Evolutionary conservation across 2,329 filamentous ascomycete genomes (phyloP).

Genomic region (Hysterium pulicare): DNA sequence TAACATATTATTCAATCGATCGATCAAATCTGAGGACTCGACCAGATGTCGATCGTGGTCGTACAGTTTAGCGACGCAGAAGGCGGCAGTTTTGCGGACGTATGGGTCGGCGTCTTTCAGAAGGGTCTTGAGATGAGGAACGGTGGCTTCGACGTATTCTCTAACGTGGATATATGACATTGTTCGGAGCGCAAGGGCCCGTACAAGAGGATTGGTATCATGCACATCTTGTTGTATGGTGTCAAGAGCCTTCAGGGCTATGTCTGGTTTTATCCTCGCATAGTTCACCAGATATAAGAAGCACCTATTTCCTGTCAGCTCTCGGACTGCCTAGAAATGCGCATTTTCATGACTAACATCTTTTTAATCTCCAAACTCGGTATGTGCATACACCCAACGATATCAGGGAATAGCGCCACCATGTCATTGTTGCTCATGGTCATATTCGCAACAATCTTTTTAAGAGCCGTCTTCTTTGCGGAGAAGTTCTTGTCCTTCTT

Average conservation of each 20-base stretch:
- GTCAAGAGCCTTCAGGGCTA: slow-evolving; percentile 88
- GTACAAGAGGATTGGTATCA: slow-evolving; percentile 85
- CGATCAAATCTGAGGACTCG: slow-evolving; percentile 87
- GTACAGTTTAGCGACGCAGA: slow-evolving; percentile 95
- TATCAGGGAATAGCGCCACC: slow-evolving; percentile 93
- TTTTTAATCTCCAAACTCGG: slow-evolving; percentile 98
- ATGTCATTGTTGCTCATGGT: slow-evolving; percentile 99
- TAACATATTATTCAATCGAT: slow-evolving; percentile 82
- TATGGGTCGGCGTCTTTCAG: slow-evolving; percentile 89
- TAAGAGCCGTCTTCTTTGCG: slow-evolving; percentile 94
- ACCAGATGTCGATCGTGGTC: slow-evolving; percentile 91
- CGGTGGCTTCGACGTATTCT: slow-evolving; percentile 89
- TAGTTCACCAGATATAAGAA: slow-evolving; percentile 98
- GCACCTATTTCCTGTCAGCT: slow-evolving; percentile 63
- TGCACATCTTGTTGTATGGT: slow-evolving; percentile 84
- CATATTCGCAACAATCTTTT: slow-evolving; percentile 99
- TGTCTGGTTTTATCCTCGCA: slow-evolving; percentile 87
- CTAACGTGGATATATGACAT: slow-evolving; percentile 97
- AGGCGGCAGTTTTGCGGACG: slow-evolving; percentile 94
- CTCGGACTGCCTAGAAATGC: neutral
- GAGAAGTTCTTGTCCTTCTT: slow-evolving; percentile 98
- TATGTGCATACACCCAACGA: slow-evolving; percentile 93
- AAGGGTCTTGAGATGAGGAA: slow-evolving; percentile 77
- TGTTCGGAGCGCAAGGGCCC: slow-evolving; percentile 86
- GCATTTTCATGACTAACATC: slow-evolving; percentile 62